Conservation (phyloP, 148 eudicot species). For the Pouteria glomerata region DNA sequence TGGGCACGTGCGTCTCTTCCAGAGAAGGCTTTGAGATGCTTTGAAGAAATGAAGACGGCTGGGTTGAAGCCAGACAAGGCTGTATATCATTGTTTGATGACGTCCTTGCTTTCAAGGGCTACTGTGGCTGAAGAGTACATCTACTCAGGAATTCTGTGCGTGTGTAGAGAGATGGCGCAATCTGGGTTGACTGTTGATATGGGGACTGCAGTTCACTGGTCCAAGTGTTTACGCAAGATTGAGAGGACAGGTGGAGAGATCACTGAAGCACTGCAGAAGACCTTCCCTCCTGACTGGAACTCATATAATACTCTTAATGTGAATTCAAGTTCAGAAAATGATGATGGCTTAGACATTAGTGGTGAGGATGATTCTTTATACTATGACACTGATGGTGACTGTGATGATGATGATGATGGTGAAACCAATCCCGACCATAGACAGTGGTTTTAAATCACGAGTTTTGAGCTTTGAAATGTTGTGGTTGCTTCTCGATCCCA, state of each 20-base stretch:
- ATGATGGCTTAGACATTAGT: conserved; percentile 23
- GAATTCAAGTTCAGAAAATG: conserved; percentile 20
- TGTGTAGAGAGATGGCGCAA: conserved; percentile 75
- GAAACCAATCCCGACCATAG: background rate
- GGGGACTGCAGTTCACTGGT: conserved; percentile 98
- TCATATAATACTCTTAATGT: conserved; percentile 28
- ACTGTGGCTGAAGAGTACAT: conserved; percentile 83
- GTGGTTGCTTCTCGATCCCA: background rate
- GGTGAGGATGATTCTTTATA: conserved; percentile 21
- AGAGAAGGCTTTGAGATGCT: conserved; percentile 82
- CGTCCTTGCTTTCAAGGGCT: conserved; percentile 82
- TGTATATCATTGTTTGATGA: conserved; percentile 89
- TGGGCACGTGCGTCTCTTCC: conserved; percentile 96
- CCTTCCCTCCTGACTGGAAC: conserved; percentile 96
- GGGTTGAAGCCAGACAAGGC: conserved; percentile 87
- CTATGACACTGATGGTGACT: conserved; percentile 28
- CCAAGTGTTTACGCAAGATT: conserved; percentile 76
- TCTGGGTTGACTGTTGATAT: conserved; percentile 74
- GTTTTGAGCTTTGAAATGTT: background rate
- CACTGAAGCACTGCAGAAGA: conserved; percentile 90
- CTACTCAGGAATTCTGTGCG: conserved; percentile 50
- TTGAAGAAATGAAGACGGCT: conserved; percentile 61
- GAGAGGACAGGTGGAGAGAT: conserved; percentile 79
- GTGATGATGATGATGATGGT: conserved; percentile 23
- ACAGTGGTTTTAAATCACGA: background rate